Evolutionary conservation across 2,329 filamentous ascomycete species (phyloP).

Genomic region (Neonectria hederae): DNA sequence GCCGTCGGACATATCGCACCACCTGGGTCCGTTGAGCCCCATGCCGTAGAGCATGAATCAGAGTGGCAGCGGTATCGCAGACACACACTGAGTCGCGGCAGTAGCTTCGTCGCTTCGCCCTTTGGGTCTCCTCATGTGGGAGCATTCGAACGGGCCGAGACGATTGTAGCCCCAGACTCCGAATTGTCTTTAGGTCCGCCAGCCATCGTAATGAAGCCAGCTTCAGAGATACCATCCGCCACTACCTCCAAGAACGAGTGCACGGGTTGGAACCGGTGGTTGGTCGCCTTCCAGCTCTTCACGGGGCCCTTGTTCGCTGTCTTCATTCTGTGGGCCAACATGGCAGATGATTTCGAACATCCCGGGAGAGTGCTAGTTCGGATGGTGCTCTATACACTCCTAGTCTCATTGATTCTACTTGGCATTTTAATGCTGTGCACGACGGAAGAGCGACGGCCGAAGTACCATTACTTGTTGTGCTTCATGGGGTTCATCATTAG

Average conservation of each 20-base stretch:
- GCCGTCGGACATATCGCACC: constrained; percentile 46
- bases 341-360: constrained; percentile 65
- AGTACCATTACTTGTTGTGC: constrained; percentile 81
- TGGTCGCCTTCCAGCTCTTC: constrained; percentile 85
- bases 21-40: constrained; percentile 48
- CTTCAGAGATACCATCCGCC: constrained; percentile 46
- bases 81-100: constrained; percentile 50
- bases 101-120: constrained; percentile 34
- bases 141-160: constrained; percentile 36
- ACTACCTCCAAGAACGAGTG: constrained; percentile 51
- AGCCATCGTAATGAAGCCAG: constrained; percentile 42
- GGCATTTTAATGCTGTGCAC: constrained; percentile 75
- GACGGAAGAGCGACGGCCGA: constrained; percentile 71
- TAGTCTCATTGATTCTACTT: constrained; percentile 74
- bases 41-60: constrained; percentile 54
- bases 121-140: constrained; percentile 30
- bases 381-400: constrained; percentile 70
- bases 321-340: constrained; percentile 78
- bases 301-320: constrained; percentile 86
- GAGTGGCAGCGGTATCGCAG: constrained; percentile 70
- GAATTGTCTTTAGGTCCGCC: constrained; percentile 36
- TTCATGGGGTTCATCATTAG: constrained; percentile 91
- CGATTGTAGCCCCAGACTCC: constrained; percentile 22
- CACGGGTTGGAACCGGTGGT: constrained; percentile 88
- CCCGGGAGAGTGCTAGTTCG: constrained; percentile 62